phyloP scores from a whole-genome alignment of 2,329 filamentous ascomycete species.

The Nannizzia gypsea region DNA sequence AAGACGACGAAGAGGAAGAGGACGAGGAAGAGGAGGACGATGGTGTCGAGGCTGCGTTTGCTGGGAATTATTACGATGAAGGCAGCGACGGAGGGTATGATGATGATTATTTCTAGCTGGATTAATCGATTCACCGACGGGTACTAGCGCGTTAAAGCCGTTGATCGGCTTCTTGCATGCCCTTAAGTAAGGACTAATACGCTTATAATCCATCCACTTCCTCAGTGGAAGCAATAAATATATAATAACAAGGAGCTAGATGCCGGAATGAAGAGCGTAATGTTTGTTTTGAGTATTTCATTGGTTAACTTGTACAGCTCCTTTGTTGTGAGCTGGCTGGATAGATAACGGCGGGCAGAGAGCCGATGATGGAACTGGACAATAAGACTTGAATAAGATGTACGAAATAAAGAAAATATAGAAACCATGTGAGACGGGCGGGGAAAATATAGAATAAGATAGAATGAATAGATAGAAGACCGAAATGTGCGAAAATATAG shows the following conservation, averaged over 20 bases:
- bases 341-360: not conserved
- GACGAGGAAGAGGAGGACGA: conserved; percentile 24
- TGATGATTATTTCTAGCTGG: conserved; percentile 18
- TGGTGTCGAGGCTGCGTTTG: conserved; percentile 27
- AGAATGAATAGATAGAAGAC: conserved; percentile 5
- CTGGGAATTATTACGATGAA: conserved; percentile 25
- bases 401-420: not conserved
- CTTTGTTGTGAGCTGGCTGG: not conserved
- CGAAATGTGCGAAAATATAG: not conserved
- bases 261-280: not conserved
- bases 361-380: not conserved
- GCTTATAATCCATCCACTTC: not conserved
- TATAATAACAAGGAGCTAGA: no score
- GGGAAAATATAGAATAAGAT: not conserved
- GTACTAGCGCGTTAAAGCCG: not conserved
- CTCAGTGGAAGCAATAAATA: not conserved
- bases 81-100: conserved; percentile 27
- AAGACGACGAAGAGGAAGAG: conserved; percentile 24
- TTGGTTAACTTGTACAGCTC: not conserved
- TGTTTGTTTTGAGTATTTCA: not conserved
- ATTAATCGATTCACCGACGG: not conserved
- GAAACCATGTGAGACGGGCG: not conserved
- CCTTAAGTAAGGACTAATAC: not conserved
- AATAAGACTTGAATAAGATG: not conserved
- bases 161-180: not conserved